A percentile compares a stretch with the other conserved stretches of the same genome.
Evolutionary conservation across 1,284 basidiomycete genomes (phyloP).

Genomic region (Trametes hirsuta): DNA sequence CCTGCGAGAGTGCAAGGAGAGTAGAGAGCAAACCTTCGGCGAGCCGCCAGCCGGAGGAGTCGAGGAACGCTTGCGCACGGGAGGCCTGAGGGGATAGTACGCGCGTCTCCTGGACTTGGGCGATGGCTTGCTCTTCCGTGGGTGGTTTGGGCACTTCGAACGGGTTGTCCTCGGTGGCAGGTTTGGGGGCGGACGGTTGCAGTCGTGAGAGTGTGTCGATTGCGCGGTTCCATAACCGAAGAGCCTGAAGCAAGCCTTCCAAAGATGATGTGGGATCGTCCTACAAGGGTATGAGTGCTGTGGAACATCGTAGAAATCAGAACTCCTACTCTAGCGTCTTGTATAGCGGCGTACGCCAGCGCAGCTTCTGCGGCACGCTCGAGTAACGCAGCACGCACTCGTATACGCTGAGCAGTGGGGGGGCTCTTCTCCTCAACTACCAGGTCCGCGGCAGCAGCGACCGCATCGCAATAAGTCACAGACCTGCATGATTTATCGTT

Average conservation of each 20-base stretch:
- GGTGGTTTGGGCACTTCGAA: conserved; percentile 47
- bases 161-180: conserved; percentile 54
- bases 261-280: conserved; percentile 67
- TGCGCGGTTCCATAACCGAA: conserved; percentile 83
- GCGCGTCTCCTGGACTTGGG: conserved; percentile 9
- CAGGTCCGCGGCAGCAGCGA: conserved; percentile 46
- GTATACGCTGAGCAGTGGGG: conserved; percentile 59
- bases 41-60: conserved; percentile 75
- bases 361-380: conserved; percentile 77
- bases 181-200: conserved; percentile 40
- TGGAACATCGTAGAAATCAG: background rate
- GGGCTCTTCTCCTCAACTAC: conserved; percentile 50
- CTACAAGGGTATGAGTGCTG: conserved; percentile 41
- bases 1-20: conserved; percentile 62
- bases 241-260: conserved; percentile 65
- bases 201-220: conserved; percentile 72
- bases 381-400: conserved; percentile 57
- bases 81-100: conserved; percentile 32
- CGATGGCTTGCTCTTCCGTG: background rate
- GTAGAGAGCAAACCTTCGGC: conserved; percentile 69
- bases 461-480: conserved; percentile 61
- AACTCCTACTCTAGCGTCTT: conserved; percentile 60
- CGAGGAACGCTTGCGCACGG: conserved; percentile 34
- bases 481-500: conserved; percentile 41
- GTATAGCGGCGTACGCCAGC: conserved; percentile 67